These are phyloP conservation scores for Geoglossum glabrum DNA, from an alignment of 495 filamentous ascomycete species.

Conservation along the genomic window DNA sequence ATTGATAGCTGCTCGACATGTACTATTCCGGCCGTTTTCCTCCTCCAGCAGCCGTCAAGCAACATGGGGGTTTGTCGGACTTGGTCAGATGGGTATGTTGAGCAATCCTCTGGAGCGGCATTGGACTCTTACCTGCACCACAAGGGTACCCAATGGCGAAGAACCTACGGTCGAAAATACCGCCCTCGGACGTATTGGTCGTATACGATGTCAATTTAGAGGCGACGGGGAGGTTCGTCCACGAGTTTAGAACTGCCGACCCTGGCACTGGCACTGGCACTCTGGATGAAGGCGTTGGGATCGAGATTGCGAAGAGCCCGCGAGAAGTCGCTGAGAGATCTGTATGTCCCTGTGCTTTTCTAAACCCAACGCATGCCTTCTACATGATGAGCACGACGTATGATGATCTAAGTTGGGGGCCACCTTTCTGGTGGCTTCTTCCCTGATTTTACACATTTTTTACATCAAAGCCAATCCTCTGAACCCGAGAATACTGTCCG, in stretches of 20 bases:
- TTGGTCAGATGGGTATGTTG: conserved; percentile 67
- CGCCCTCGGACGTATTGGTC: conserved; percentile 42
- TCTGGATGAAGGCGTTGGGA: conserved; percentile 23
- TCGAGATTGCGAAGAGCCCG: conserved; percentile 36
- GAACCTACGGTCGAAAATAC: conserved; percentile 60
- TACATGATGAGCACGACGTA: conserved; percentile 32
- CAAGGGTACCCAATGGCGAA: conserved; percentile 75
- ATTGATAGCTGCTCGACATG: neutral
- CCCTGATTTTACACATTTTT: conserved; percentile 30
- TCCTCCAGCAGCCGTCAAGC: conserved; percentile 8
- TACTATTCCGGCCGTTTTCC: neutral
- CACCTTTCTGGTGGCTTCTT: conserved; percentile 18
- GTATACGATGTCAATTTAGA: conserved; percentile 57
- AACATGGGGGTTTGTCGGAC: conserved; percentile 66
- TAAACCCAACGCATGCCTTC: conserved; percentile 1
- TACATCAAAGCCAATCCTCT: conserved; percentile 45
- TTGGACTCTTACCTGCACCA: neutral
- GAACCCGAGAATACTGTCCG: conserved; percentile 15
- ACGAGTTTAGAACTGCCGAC: conserved; percentile 30
- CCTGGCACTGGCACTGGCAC: conserved; percentile 13
- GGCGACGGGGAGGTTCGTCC: conserved; percentile 34
- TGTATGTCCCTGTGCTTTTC: conserved; percentile 29
- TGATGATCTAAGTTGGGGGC: conserved; percentile 42
- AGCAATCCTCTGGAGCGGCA: neutral
- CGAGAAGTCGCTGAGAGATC: conserved; percentile 48